Percentiles rank a stretch among this genome's conserved stretches.
Conservation (phyloP, 1,284 basidiomycete genomes). For the Marasmius oreades region DNA sequence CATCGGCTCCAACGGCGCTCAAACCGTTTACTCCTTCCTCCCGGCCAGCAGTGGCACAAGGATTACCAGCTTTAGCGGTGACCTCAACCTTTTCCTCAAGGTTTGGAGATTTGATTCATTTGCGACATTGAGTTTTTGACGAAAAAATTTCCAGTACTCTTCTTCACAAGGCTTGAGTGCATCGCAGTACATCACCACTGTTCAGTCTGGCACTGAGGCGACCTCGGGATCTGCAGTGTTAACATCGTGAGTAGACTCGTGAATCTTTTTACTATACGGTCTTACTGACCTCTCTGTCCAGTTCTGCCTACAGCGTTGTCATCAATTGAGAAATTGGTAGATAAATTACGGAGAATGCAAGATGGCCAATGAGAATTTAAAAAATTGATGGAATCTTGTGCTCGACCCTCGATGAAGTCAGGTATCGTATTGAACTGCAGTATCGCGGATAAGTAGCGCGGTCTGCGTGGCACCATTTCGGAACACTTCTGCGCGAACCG, state of each 20-base stretch:
- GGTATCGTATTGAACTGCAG: no score
- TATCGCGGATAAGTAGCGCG: no score
- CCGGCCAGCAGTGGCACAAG: constrained; percentile 33
- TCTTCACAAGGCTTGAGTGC: constrained; percentile 39
- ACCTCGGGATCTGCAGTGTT: constrained; percentile 53
- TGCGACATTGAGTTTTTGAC: neutral
- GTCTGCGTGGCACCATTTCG: no score
- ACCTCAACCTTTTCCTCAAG: constrained; percentile 52
- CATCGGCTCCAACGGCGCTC: constrained; percentile 53
- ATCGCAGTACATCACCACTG: constrained; percentile 49
- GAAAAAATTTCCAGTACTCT: constrained; percentile 40
- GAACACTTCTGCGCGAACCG: no score
- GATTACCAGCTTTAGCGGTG: constrained; percentile 50
- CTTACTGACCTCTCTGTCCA: constrained; percentile 14
- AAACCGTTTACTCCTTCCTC: constrained; percentile 64
- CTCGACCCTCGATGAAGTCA: no score
- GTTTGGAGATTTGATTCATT: constrained; percentile 28
- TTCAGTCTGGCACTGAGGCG: constrained; percentile 55
- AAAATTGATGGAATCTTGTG: no score
- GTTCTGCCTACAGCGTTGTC: constrained; percentile 37
- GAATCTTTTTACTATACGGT: neutral
- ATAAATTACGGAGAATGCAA: no score
- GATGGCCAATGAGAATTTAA: no score
- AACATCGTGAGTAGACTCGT: constrained; percentile 37
- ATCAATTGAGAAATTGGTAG: constrained; percentile 30